Base-by-base conservation (phyloP, 1,284 basidiomycete species). In the Wallemia ichthyophaga region DNA sequence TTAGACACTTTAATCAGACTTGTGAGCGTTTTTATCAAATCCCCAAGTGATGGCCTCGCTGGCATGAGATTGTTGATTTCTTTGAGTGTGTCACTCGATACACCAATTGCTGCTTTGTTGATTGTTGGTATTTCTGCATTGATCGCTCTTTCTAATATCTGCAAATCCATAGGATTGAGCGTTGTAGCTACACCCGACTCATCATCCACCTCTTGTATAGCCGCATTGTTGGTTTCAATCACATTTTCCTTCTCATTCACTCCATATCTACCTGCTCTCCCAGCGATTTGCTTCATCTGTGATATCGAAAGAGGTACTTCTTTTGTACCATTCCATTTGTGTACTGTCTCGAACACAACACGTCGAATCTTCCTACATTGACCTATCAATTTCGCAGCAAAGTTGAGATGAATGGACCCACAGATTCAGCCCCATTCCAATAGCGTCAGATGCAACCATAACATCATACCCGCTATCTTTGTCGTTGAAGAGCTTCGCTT, bases 381-480 rank as follows among this genome's bases (percentile, higher is more conserved):
- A 56, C n/a, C 19, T 15, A 32, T 28, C 24, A 15, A 21, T 11
- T 21, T 21, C 19, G 31, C 37, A 19, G 21, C 57, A 33, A 55
- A 57, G 25, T 3, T 59, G 28, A 17, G 28, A 26, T n/a, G 53
- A 15, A 48, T 13, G 2, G 0, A 75, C 85, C 60, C 68, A 87
- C 85, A 95, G 71, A 66, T 95, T 94, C n/a, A 95, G 74, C 0
- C 89, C 89, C 86, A 95, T 91, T 0, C 89, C 89, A 58, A 95
- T 82, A 0, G 88, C 87, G 69, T 95, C 89, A 66, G 83, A 88
- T 0, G 85, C 89, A 3, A 94, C 79, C 60, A 95, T 75, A 1
- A 94, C 80, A 66, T 91, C 83, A 64, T 83, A 82, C 1, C 78
- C 80, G 25, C 80, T 84, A 57, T 77, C 66, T 0, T 77, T 77